Evolutionary conservation across 2,329 filamentous ascomycete species (phyloP).

Genomic region (Macrophomina phaseolina): DNA sequence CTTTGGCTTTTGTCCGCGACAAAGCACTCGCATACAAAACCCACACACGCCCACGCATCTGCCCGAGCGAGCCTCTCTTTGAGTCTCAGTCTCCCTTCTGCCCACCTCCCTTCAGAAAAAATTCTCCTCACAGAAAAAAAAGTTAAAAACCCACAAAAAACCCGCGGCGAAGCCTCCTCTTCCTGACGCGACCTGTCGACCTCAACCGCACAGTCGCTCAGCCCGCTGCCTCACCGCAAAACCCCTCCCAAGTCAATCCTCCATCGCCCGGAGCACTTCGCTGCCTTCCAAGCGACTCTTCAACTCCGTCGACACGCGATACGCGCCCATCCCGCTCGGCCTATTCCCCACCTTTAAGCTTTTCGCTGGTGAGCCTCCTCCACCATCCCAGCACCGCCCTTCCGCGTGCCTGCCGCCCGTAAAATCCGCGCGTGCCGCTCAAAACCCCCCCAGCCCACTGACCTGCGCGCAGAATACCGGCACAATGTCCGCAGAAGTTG

Average conservation of each 20-base stretch:
- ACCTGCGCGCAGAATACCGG: constrained; percentile 31
- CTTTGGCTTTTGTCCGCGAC: constrained; percentile 20
- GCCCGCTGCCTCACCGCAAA: constrained; percentile 20
- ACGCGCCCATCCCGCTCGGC: constrained; percentile 1
- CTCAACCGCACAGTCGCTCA: constrained; percentile 27
- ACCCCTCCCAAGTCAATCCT: not conserved
- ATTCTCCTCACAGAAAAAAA: constrained; percentile 43
- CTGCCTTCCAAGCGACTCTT: constrained; percentile 14
- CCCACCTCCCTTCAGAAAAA: constrained; percentile 32
- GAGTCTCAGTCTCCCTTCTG: constrained; percentile 30
- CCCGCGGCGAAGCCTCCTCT: constrained; percentile 27
- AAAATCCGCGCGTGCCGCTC: constrained; percentile 8
- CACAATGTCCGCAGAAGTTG: constrained; percentile 50
- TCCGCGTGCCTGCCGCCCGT: not conserved
- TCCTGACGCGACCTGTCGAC: constrained; percentile 27
- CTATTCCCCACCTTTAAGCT: constrained; percentile 4
- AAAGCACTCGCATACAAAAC: constrained; percentile 25
- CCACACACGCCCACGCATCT: constrained; percentile 26
- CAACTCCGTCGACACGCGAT: constrained; percentile 5
- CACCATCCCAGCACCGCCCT: not conserved
- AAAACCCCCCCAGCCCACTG: constrained; percentile 30
- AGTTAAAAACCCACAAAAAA: constrained; percentile 44
- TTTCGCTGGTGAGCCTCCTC: constrained; percentile 33
- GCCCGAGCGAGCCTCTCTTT: constrained; percentile 28
- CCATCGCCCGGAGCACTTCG: constrained; percentile 18